Evolutionary conservation across 2,329 filamentous ascomycete genomes (phyloP).

Genomic region (Paracamarosporium sp.): DNA sequence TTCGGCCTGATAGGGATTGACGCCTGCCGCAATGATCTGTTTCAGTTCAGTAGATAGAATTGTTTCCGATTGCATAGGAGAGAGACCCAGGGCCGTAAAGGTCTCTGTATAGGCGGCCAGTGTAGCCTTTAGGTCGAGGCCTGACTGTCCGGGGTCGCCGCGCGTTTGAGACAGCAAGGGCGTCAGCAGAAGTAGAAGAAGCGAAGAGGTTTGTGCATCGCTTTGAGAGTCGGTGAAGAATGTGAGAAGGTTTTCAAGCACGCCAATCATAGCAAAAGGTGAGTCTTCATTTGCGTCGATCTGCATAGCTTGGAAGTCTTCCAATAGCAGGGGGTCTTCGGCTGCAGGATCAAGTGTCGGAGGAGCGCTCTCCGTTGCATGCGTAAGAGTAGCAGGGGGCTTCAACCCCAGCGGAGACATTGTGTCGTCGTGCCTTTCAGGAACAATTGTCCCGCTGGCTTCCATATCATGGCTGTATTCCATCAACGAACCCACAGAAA

Average conservation of each 20-base stretch:
- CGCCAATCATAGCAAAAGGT: constrained; percentile 50
- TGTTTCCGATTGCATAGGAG: constrained; percentile 47
- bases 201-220: constrained; percentile 56
- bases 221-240: constrained; percentile 50
- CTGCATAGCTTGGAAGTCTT: constrained; percentile 45
- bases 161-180: constrained; percentile 54
- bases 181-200: constrained; percentile 54
- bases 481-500: constrained; percentile 31
- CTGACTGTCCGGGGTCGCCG: constrained; percentile 31
- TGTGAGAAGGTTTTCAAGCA: constrained; percentile 50
- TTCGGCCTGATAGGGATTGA: constrained; percentile 61
- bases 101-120: constrained; percentile 49
- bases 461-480: constrained; percentile 46
- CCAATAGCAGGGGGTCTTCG: constrained; percentile 39
- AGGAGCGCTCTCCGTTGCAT: constrained; percentile 32
- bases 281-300: constrained; percentile 40
- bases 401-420: constrained; percentile 32
- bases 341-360: constrained; percentile 30
- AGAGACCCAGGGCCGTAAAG: constrained; percentile 45
- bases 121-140: constrained; percentile 36
- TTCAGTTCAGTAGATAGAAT: constrained; percentile 49
- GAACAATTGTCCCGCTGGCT: constrained; percentile 51
- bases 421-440: constrained; percentile 36
- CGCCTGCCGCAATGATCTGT: constrained; percentile 50
- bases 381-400: constrained; percentile 19